A percentile compares a stretch with the other conserved stretches of the same genome.
phyloP scores from a whole-genome alignment of 2,329 filamentous ascomycete species.

The Pleomassaria siparia region DNA sequence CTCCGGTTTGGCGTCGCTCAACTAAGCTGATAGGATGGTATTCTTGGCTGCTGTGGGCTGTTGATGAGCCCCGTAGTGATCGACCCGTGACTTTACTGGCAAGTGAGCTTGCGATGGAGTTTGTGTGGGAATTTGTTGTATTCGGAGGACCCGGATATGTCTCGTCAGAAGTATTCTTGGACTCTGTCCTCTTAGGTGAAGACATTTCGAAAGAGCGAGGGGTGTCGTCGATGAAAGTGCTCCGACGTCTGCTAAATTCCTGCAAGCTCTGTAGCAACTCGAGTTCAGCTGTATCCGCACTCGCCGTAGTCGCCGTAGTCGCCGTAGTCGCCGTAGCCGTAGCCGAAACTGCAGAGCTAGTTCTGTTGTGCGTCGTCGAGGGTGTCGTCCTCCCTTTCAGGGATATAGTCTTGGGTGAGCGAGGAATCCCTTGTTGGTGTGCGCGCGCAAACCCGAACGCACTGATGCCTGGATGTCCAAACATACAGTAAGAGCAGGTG shows the following conservation, averaged over 20 bases:
- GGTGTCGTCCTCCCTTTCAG: slow-evolving; percentile 17
- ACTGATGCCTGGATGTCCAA: slow-evolving; percentile 37
- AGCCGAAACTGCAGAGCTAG: slow-evolving; percentile 16
- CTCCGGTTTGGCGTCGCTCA: slow-evolving; percentile 8
- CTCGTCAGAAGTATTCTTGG: background rate
- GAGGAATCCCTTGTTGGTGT: background rate
- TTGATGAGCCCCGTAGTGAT: background rate
- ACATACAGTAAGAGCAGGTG: slow-evolving; percentile 18
- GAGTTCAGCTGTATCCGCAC: slow-evolving; percentile 17
- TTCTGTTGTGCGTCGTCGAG: background rate
- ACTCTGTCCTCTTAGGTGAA: slow-evolving; percentile 9
- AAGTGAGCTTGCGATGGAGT: slow-evolving; percentile 22
- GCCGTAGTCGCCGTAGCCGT: slow-evolving; percentile 20
- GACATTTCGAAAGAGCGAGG: slow-evolving; percentile 32
- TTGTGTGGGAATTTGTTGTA: too few relatives aligned
- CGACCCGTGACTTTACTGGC: background rate
- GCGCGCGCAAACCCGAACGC: slow-evolving; percentile 35
- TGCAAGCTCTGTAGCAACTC: slow-evolving; percentile 7
- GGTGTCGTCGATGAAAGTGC: slow-evolving; percentile 39
- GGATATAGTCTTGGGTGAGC: slow-evolving; percentile 14
- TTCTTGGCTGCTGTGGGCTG: slow-evolving; percentile 12
- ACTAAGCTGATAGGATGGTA: slow-evolving; percentile 11
- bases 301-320: too few relatives aligned
- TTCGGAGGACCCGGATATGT: background rate
- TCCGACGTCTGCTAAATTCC: slow-evolving; percentile 25